Evolutionary conservation across 768 basidiomycete genomes (phyloP), one percentile per base, ranked within the genome.

Genomic region (Suillus subluteus): DNA sequence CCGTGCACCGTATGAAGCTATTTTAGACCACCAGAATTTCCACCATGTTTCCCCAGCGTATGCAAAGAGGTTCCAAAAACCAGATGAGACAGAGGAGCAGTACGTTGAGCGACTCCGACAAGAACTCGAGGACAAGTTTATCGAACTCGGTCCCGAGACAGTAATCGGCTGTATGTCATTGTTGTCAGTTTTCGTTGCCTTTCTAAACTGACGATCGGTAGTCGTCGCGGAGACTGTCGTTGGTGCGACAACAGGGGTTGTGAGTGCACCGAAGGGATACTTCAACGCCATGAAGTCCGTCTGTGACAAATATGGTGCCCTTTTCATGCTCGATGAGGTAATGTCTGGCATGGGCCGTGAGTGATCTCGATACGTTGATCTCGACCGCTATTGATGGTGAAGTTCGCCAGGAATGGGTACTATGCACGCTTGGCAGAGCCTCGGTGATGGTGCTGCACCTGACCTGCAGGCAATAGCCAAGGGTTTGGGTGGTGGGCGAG

Each of bases 271-370:
- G 0, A 90, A 89, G 69, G 94, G 94, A 2, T 96, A 96, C 75
- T 91, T 96, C 73, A 86, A 86, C 75, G 91, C 91, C 9, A 91
- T 94, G 88, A 92, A 90, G 71, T 88, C 89, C 13, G 90, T 94
- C 23, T 93, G 91, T 70, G 85, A 91, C 46, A 93, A 90, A 76
- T 90, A 84, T 70, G 90, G 83, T 48, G 82, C 73, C 50, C 77
- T 97, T 21, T 90, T 95, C 76, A 93, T 96, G 50, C 83, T 95
- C 43, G 95, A 97, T 72, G 95, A 96, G 78, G 91, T 95, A 56
- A 95, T 96, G 94, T 88, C 89, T 73, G 94, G 94, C 54, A 94
- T 95, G 91, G 93, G 94, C 65, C 87, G 94, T 91, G 74, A 78
- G 91, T 82, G 46, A 41, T 62, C 48, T 32, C 64, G 58, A n/a